phyloP scores from a whole-genome alignment of 1,284 basidiomycete genomes.

The Papiliotrema flavescens region DNA sequence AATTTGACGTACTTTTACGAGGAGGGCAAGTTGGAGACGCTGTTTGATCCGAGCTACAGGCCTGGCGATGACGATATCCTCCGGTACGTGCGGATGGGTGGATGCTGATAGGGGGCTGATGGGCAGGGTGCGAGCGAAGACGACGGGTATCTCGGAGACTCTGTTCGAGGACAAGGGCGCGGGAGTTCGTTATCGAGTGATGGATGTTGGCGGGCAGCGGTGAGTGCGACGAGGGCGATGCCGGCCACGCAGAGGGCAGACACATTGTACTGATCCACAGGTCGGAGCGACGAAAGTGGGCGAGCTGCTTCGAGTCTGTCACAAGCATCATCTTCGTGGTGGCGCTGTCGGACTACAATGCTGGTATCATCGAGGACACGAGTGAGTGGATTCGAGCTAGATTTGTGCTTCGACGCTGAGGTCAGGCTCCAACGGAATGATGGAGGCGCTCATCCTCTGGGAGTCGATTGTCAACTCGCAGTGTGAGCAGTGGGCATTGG shows the following conservation, averaged over 20 bases:
- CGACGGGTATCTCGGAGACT: slow-evolving; percentile 89
- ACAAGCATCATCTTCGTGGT: slow-evolving; percentile 93
- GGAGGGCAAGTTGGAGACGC: slow-evolving; percentile 60
- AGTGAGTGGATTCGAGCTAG: slow-evolving; percentile 62
- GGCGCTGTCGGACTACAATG: slow-evolving; percentile 89
- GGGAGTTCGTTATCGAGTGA: slow-evolving; percentile 57
- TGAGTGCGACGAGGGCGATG: no score
- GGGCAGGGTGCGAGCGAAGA: slow-evolving; percentile 11
- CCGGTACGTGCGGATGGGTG: slow-evolving; percentile 33
- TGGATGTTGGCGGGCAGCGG: slow-evolving; percentile 93
- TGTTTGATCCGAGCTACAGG: slow-evolving; percentile 68
- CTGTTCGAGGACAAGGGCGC: slow-evolving; percentile 58
- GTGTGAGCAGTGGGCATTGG: slow-evolving; percentile 22
- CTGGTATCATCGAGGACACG: slow-evolving; percentile 88
- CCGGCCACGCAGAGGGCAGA: no score
- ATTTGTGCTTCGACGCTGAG: not conserved
- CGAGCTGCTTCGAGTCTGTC: slow-evolving; percentile 73
- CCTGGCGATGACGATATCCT: slow-evolving; percentile 81
- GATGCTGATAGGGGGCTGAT: not conserved
- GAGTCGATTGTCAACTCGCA: slow-evolving; percentile 86
- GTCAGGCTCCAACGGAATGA: slow-evolving; percentile 92
- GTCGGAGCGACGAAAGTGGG: slow-evolving; percentile 37
- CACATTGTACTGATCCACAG: not conserved
- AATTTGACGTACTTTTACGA: slow-evolving; percentile 31
- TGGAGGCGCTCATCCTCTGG: slow-evolving; percentile 92